Evolutionary conservation across 495 filamentous ascomycete species (phyloP), one percentile per base, ranked within the genome.

Genomic region (Entonaema liquescens): DNA sequence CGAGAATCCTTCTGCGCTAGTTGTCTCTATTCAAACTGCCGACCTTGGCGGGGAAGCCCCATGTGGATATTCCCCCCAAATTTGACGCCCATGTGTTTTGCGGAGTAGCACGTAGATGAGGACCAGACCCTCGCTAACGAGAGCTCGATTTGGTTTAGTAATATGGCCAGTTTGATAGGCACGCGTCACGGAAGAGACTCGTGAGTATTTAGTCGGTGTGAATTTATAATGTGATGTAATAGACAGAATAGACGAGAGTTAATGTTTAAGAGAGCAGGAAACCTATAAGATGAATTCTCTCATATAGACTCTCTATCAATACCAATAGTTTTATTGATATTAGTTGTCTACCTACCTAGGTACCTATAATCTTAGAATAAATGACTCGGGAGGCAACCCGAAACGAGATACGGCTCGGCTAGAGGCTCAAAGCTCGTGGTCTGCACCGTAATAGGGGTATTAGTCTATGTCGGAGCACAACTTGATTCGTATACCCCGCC

Each of bases 1-100:
- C 42, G 50, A 61, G 31, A 53, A 21, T 54, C 52, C 9, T 57
- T 12, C 28, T 60, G 35, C 44, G 13, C 28, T 63, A 62, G 19
- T 28, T 54, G 31, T 26, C 59, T 68, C 54, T 49, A 59, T 65
- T 23, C 59, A 67, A 72, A 72, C 63, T 72, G 70, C 70, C 70
- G 70, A 68, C n/a, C 60, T 67, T 68, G 70, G 70, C 70, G 70
- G 64, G 70, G 70, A 68, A 68, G 17, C 11, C 29, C 59, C 23
- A 65, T 60, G 70, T 72, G 64, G 70, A 61, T 68, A 66, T 68
- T 59, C 29, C 62, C 64, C 59, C 64, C 31, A 40, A 68, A 58
- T 52, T 52, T 21, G 56, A 61, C 29, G 56, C 29, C 64, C 53
- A 59, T 63, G 35, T 62, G 47, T 12, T 66, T 26, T 67, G 69